Evolutionary conservation across 2,329 filamentous ascomycete species (phyloP).

Genomic region (Arachnomyces sp.): DNA sequence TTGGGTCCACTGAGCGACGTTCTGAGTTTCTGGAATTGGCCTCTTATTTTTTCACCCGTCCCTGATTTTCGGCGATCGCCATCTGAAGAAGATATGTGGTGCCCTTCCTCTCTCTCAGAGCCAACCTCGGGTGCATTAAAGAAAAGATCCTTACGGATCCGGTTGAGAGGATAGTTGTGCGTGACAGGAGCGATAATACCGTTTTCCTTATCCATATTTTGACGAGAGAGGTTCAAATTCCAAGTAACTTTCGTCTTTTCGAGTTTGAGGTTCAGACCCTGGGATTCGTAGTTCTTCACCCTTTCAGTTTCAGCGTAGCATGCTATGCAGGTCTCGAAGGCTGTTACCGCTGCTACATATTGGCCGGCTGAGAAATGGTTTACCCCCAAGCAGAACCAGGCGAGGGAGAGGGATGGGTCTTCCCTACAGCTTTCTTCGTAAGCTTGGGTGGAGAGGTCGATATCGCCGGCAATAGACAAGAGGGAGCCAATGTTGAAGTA

Average conservation of each 20-base stretch:
- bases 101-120: too few relatives aligned
- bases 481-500: slow-evolving; percentile 9
- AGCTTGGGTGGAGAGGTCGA: slow-evolving; percentile 4
- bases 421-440: slow-evolving; percentile 5
- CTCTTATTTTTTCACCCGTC: too few relatives aligned
- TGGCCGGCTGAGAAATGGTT: not conserved
- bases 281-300: slow-evolving; percentile 1
- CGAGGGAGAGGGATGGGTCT: slow-evolving; percentile 2
- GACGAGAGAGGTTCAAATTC: slow-evolving; percentile 1
- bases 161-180: too few relatives aligned
- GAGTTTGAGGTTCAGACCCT: slow-evolving; percentile 8
- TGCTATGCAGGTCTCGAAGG: slow-evolving; percentile 2
- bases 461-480: slow-evolving; percentile 2
- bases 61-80: too few relatives aligned
- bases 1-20: too few relatives aligned
- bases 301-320: not conserved
- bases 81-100: too few relatives aligned
- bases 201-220: too few relatives aligned
- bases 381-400: slow-evolving; percentile 5
- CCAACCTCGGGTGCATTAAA: too few relatives aligned
- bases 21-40: too few relatives aligned
- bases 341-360: slow-evolving; percentile 1
- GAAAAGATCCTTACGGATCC: too few relatives aligned
- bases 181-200: too few relatives aligned
- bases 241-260: slow-evolving; percentile 7